Evolutionary conservation across 441 rosid genomes (phyloP), one percentile per base, ranked within the genome.

Genomic region (Gossypium lobatum): DNA sequence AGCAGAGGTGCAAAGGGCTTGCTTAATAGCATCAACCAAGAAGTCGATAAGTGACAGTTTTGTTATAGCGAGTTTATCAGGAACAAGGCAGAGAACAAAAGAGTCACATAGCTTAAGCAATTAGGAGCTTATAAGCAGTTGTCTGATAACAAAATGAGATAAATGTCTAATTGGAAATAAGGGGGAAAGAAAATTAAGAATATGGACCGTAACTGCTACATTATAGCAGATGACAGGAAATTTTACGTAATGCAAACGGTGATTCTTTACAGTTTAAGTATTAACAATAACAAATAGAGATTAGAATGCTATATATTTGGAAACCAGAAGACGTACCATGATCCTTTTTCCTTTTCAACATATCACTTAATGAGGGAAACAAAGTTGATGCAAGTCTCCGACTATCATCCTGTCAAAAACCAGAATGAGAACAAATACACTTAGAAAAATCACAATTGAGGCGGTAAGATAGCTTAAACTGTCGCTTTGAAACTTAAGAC

Each of bases 341-440:
- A 75, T 93, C 98, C 58, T 86, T 93, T 80, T 90, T 90, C 76
- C 96, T 88, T 72, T 75, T 79, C 58, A 93, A 80, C 39, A 52
- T 83, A 31, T 84, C 81, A 79, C 87, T 76, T 81, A 93, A 77
- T 31, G 89, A 84, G 37, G 97, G 97, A 86, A 91, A 93, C 66
- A 91, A 55, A 9, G 75, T 82, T 16, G 89, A 83, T 8, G 98
- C 95, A 79, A 87, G 76, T 82, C 83, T 85, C 80, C 98, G 83
- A 54, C 95, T 90, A 75, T 93, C 96, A 78, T 91, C 97, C 97
- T 91, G 86, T 77, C 75, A 79, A 63, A 75, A 77, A 61, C 58
- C 64, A 71, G 71, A 70, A 70, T 39, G 67, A 71, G 20, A 4
- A 64, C 52, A 72, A 16, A 62, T 10, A 68, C 50, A 20, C 46